Evolutionary conservation across 352 stramenopile genomes (phyloP), one percentile per base, ranked within the genome.

Genomic region (Pythium pyrilobum): DNA sequence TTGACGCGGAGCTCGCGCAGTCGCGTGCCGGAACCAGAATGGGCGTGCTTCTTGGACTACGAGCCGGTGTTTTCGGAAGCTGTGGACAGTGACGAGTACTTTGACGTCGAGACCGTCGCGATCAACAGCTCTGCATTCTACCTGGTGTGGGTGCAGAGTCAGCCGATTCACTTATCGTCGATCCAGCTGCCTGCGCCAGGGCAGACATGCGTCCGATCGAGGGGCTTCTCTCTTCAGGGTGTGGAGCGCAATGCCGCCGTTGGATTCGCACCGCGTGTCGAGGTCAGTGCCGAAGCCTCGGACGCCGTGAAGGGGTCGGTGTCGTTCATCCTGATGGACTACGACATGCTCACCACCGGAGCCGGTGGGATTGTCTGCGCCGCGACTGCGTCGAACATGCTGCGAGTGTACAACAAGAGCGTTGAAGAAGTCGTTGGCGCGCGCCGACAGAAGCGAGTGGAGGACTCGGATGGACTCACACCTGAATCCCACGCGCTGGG

Each of bases 331-430:
- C 59, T 91, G 20, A 60, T 87, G 43, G 68, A 85, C 23, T 66
- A 69, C 25, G 56, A 62, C 25, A 21, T 49, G 5, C 32, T 49
- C 13, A 77, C 73, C 13, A 24, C 56, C 0, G 67, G 49, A 12
- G 72, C 70, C 0, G 66, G 54, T 8, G 69, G 77, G 18, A 72
- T 71, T 2, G 52, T 91, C 3, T 91, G 81, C 53, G 43, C 79
- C 23, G 81, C 81, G 11, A 89, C 77, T 4, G 72, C 81, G 2
- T 82, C 77, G 11, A 77, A 75, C 43, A 91, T 91, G 81, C 63
- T 75, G 28, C 76, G 71, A 25, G 33, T 91, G 21, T 71, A 87
- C 28, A 62, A 52, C 39, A 53, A 58, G 41, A 51, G 21, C 15
- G 23, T 48, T 0, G 6, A 20, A 1, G 20, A 18, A 15, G 6